phyloP scores from a whole-genome alignment of 768 basidiomycete species.

The Mycena maculata region DNA sequence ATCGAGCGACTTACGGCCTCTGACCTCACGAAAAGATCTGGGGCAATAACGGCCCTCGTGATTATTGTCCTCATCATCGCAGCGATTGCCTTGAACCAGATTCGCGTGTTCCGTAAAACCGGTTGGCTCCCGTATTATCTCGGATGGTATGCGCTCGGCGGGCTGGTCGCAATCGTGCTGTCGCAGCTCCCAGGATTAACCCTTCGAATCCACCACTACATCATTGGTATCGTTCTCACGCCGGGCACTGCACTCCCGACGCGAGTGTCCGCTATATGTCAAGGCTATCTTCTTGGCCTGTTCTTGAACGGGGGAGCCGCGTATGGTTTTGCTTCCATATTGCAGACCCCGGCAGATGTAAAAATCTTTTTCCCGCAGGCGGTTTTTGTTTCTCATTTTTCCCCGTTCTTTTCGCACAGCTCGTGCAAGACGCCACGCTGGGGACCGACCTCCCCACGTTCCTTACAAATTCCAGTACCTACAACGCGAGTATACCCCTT shows the following conservation, averaged over 20 bases:
- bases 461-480: conserved; percentile 79
- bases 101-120: conserved; percentile 85
- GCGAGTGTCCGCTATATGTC: conserved; percentile 80
- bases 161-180: conserved; percentile 72
- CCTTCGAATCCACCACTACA: conserved; percentile 86
- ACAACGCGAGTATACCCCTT: conserved; percentile 65
- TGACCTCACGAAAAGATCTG: conserved; percentile 73
- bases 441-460: conserved; percentile 79
- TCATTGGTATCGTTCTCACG: conserved; percentile 78
- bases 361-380: too few relatives aligned
- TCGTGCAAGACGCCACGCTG: conserved; percentile 76
- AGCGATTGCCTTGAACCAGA: conserved; percentile 75
- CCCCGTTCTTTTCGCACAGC: conserved; percentile 52
- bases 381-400: conserved; percentile 1
- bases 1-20: conserved; percentile 79
- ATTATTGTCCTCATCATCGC: conserved; percentile 74
- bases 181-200: conserved; percentile 75
- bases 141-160: conserved; percentile 78
- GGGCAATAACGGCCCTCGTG: conserved; percentile 75
- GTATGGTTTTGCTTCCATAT: conserved; percentile 82
- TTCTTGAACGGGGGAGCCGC: conserved; percentile 84
- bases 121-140: conserved; percentile 85
- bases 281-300: conserved; percentile 85
- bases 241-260: conserved; percentile 88
- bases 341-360: conserved; percentile 82